A percentile compares a stretch with the other conserved stretches of the same genome.
phyloP scores from a whole-genome alignment of 306 rosid genomes.

The Astragalus membranaceus region DNA sequence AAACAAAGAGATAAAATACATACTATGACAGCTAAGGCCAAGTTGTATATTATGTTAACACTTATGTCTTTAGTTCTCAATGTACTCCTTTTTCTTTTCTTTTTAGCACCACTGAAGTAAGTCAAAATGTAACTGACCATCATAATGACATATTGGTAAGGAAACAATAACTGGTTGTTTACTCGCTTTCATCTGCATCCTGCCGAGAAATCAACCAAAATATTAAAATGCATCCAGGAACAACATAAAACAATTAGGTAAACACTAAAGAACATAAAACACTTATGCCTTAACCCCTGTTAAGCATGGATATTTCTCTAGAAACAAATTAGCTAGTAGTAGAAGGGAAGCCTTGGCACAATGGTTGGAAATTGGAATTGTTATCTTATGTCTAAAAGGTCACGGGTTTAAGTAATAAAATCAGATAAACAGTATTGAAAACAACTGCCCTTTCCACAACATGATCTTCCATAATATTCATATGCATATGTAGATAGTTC shows the following conservation, averaged over 20 bases:
- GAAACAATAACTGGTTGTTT: conserved; percentile 67
- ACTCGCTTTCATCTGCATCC: conserved; percentile 78
- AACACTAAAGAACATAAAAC: neutral
- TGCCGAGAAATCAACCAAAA: conserved; percentile 26
- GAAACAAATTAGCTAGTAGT: neutral
- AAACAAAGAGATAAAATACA: neutral
- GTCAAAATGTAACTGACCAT: conserved; percentile 49
- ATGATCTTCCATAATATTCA: no score
- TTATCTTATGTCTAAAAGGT: no score
- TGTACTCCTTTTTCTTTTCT: neutral
- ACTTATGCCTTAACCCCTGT: neutral
- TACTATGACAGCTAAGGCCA: neutral
- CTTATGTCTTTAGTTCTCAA: conserved; percentile 1
- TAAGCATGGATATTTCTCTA: neutral
- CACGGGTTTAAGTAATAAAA: no score
- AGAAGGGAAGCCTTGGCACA: neutral
- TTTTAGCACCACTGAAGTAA: conserved; percentile 1
- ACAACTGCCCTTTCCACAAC: no score
- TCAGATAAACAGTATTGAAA: no score
- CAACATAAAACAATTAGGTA: neutral
- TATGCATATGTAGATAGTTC: no score
- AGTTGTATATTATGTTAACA: conserved; percentile 26
- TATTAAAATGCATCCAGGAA: neutral
- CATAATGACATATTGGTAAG: conserved; percentile 76
- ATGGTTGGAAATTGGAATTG: neutral